These are phyloP conservation scores for Lipomyces anomalus DNA, from an alignment of 805 yeast species.

Conservation along the genomic window DNA sequence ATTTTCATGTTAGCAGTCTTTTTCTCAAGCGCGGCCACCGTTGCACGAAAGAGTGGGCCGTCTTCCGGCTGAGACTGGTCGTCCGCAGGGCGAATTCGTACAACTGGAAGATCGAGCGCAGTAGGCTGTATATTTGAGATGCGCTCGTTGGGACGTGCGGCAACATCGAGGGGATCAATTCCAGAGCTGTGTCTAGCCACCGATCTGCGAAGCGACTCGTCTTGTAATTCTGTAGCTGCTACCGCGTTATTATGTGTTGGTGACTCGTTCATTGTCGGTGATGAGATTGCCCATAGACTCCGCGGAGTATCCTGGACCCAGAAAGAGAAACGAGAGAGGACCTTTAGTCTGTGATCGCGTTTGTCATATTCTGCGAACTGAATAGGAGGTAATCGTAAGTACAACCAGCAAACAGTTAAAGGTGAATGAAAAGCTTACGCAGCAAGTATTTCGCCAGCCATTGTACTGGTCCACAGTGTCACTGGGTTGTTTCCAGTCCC, in stretches of 20 bases:
- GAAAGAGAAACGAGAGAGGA: conserved; percentile 32
- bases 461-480: conserved; percentile 8
- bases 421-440: conserved; percentile 19
- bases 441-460: conserved; percentile 34
- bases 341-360: conserved; percentile 31
- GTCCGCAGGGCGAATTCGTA: conserved; percentile 19
- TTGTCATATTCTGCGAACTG: conserved; percentile 38
- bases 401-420: not conserved
- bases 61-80: conserved; percentile 38
- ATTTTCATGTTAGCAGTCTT: conserved; percentile 33
- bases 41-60: conserved; percentile 42
- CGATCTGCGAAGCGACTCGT: conserved; percentile 4
- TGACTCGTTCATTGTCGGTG: too few species aligned
- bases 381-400: not conserved
- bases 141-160: conserved; percentile 15
- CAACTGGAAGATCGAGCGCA: conserved; percentile 24
- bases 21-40: conserved; percentile 37
- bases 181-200: conserved; percentile 5
- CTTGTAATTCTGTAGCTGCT: conserved; percentile 10
- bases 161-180: not conserved
- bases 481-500: conserved; percentile 30
- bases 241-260: not conserved
- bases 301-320: conserved; percentile 31
- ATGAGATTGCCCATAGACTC: conserved; percentile 9
- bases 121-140: conserved; percentile 16